These are phyloP conservation scores for Recurvomyces mirabilis DNA, from an alignment of 495 filamentous ascomycete species.

Conservation along the genomic window DNA sequence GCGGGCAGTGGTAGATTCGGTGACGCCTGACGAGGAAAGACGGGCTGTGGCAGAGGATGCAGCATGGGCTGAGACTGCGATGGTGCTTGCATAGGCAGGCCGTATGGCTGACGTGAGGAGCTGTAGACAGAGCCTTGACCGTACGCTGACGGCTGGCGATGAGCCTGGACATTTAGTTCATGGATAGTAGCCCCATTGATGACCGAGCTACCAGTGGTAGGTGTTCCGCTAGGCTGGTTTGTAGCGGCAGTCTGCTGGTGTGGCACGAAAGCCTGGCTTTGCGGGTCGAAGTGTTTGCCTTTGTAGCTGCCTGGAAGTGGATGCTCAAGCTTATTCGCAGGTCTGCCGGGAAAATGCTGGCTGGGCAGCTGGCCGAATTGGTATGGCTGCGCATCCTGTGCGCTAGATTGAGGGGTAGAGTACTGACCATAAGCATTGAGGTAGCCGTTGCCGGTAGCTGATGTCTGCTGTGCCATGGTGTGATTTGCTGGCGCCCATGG, in stretches of 20 bases:
- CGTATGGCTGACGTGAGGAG: conserved; percentile 7
- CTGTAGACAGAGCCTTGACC: conserved; percentile 6
- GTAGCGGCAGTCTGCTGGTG: conserved; percentile 22
- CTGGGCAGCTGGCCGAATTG: conserved; percentile 66
- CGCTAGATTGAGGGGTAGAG: conserved; percentile 20
- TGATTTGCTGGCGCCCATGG: too few relatives aligned
- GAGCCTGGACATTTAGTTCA: too few relatives aligned
- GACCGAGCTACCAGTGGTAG: conserved; percentile 2
- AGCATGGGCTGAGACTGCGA: conserved; percentile 13
- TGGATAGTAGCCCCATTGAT: too few relatives aligned
- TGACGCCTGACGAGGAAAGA: conserved; percentile 20
- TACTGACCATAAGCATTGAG: neutral
- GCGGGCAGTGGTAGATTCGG: conserved; percentile 10
- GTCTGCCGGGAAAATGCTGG: conserved; percentile 52
- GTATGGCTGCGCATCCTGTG: conserved; percentile 45
- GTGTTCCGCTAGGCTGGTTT: too few relatives aligned
- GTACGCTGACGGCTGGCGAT: conserved; percentile 10
- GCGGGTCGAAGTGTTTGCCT: conserved; percentile 79
- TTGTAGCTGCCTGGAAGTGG: conserved; percentile 73
- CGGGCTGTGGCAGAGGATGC: conserved; percentile 24
- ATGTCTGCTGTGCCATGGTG: conserved; percentile 10
- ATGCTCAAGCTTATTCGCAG: conserved; percentile 47
- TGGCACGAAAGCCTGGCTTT: conserved; percentile 85
- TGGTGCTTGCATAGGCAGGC: neutral
- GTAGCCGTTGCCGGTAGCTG: conserved; percentile 28